Percentiles rank a stretch among this genome's conserved stretches.
phyloP scores from a whole-genome alignment of 2,329 filamentous ascomycete genomes.

The Grosmannia clavigera region DNA sequence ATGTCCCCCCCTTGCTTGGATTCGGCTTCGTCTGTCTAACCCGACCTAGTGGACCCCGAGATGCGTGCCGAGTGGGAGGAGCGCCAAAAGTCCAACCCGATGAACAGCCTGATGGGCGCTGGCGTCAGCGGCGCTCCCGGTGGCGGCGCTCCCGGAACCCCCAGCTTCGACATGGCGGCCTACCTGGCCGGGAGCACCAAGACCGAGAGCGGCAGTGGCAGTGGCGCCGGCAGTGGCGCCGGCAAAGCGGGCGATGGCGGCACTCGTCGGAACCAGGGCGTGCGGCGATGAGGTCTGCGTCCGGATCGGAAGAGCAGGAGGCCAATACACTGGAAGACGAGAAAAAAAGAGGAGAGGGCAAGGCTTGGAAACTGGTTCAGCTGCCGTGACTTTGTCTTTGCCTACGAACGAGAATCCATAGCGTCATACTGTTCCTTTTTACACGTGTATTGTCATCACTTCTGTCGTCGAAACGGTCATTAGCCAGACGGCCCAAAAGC shows the following conservation, averaged over 20 bases:
- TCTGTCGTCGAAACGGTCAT: too few relatives aligned
- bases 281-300: conserved; percentile 18
- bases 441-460: too few relatives aligned
- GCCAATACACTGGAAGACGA: not conserved
- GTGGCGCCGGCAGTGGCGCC: conserved; percentile 10
- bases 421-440: too few relatives aligned
- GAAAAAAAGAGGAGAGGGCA: not conserved
- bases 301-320: not conserved
- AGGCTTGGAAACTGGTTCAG: too few relatives aligned
- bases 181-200: conserved; percentile 43
- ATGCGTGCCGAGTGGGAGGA: conserved; percentile 86
- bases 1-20: conserved; percentile 23
- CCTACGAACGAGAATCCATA: too few relatives aligned
- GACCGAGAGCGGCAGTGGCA: conserved; percentile 15
- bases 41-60: conserved; percentile 77
- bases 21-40: not conserved
- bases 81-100: conserved; percentile 64
- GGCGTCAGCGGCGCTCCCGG: conserved; percentile 21
- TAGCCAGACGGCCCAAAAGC: not conserved
- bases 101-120: conserved; percentile 43
- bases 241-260: conserved; percentile 15
- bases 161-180: conserved; percentile 48
- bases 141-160: conserved; percentile 29
- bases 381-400: too few relatives aligned
- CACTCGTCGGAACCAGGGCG: conserved; percentile 26